Evolutionary conservation across 805 yeast genomes (phyloP), one percentile per base, ranked within the genome.

Genomic region (Hanseniaspora thailandica): DNA sequence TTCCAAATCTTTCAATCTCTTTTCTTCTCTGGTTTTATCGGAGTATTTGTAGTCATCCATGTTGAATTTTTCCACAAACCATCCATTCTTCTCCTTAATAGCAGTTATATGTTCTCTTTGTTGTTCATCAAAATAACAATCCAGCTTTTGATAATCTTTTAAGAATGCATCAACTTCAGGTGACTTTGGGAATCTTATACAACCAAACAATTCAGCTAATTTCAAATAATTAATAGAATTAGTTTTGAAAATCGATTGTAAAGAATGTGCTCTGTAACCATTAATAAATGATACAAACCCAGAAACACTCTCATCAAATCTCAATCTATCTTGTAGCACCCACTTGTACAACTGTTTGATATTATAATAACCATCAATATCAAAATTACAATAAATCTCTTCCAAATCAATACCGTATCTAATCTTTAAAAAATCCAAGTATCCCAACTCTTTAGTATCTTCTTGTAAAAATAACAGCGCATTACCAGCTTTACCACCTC

Each of bases 151-250:
- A 20, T 34, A 50, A 26, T 50, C 54, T 20, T 28, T 50, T 15
- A 50, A 35, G 35, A 50, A 50, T 5, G 31, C 17, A 22, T 81
- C 75, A 31, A 80, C 69, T 63, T 93, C 99, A 0, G 98, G 98
- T 97, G 94, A 93, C 59, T 81, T 79, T 8, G 99, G 99, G 55
- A 90, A 68, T 59, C 96, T 74, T 41, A 86, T 67, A 2, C 93
- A 66, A 1, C 96, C 95, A 65, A 84, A 88, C 70, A 85, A 73
- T 58, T 72, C 75, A 0, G 93, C 95, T 7, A 84, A 57, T 0
- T 82, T 84, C 25, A 81, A 63, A 59, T 84, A 84, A 63, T 90
- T 94, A 53, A 93, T 67, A 7, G 78, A 67, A 48, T 76, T 76
- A 23, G 86, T 60, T 57, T 97, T 72, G 70, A 93, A 93, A 17